Base-by-base conservation (phyloP, 306 rosid genomes). In the Lagenaria siceraria region DNA sequence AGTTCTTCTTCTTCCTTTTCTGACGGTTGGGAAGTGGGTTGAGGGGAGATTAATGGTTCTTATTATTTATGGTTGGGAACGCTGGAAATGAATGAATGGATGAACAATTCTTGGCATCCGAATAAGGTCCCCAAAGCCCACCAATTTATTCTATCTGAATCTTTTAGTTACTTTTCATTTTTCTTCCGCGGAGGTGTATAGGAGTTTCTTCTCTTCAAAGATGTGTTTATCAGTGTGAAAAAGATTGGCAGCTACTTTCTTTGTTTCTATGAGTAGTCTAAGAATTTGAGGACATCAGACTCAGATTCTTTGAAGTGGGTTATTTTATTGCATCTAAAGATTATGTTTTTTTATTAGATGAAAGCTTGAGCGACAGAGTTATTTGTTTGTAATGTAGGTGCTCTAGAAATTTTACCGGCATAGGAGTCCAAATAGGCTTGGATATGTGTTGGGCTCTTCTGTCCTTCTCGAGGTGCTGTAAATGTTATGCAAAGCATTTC, bases 381-480 rank as follows among this genome's bases (percentile, higher is more conserved):
- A 55, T 79, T 72, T 36, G 35, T 68, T 68, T 58, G 73, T 24
- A 52, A 51, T 73, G 17, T 48, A 27, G 70, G 62, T 72, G 52
- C 79, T 79, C 56, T 46, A 59, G 58, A 70, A 61, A 59, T 29
- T 72, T 61, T 48, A 25, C 42, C 60, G 61, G 49, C 53, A 72
- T 73, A 27, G 78, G 36, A 72, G 63, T 36, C 21, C 55, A 72
- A 79, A 46, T 46, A 64, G 78, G 27, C 21, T 54, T 33, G 78
- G 77, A 42, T 71, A 17, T 72, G 10, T 71, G 40, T 72, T 79
- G 35, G 54, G 31, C 54, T 46, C 74, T 51, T 55, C 76, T 52
- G 38, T 53, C 68, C 42, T 71, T 48, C 25, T 43, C 40, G 60
- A 72, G 73, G 51, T 79, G 62, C 56, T 79, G 73, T 36, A 56